phyloP scores from a whole-genome alignment of 805 yeast species.

The Saccharomycopsis sp. region DNA sequence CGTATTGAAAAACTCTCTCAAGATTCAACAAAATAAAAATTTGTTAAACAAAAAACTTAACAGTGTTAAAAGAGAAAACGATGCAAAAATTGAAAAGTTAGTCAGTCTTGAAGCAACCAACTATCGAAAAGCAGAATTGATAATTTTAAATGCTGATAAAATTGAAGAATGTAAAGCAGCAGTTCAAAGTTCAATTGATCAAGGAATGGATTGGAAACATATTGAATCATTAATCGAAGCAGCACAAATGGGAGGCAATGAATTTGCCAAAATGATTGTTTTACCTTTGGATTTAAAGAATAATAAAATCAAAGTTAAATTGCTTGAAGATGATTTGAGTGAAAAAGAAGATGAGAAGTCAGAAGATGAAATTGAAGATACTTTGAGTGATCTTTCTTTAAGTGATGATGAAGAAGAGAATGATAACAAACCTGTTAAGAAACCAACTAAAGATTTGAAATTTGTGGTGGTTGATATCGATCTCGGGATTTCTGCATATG shows the following conservation, averaged over 20 bases:
- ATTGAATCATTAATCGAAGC: slow-evolving; percentile 65
- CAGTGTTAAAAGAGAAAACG: slow-evolving; percentile 65
- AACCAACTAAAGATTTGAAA: slow-evolving; percentile 18
- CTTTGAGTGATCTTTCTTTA: slow-evolving; percentile 6
- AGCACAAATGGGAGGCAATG: slow-evolving; percentile 59
- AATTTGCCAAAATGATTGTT: slow-evolving; percentile 49
- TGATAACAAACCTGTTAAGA: slow-evolving; percentile 6
- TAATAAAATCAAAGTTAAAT: slow-evolving; percentile 48
- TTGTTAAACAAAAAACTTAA: slow-evolving; percentile 66
- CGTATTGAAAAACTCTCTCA: slow-evolving; percentile 63
- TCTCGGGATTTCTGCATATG: slow-evolving; percentile 65
- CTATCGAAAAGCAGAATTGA: slow-evolving; percentile 59
- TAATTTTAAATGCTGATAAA: slow-evolving; percentile 55
- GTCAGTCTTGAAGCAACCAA: slow-evolving; percentile 52
- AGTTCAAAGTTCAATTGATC: slow-evolving; percentile 57
- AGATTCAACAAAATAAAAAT: slow-evolving; percentile 67
- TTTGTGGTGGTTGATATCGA: slow-evolving; percentile 52
- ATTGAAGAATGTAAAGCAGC: slow-evolving; percentile 65
- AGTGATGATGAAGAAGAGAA: slow-evolving; percentile 20
- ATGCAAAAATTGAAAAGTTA: slow-evolving; percentile 56
- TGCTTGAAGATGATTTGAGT: slow-evolving; percentile 39
- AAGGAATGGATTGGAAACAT: slow-evolving; percentile 90
- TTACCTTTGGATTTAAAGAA: slow-evolving; percentile 62
- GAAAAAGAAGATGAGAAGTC: slow-evolving; percentile 25
- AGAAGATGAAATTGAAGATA: slow-evolving; percentile 20